Evolutionary conservation across 495 filamentous ascomycete genomes (phyloP).

Genomic region (Usnea hakonensis): DNA sequence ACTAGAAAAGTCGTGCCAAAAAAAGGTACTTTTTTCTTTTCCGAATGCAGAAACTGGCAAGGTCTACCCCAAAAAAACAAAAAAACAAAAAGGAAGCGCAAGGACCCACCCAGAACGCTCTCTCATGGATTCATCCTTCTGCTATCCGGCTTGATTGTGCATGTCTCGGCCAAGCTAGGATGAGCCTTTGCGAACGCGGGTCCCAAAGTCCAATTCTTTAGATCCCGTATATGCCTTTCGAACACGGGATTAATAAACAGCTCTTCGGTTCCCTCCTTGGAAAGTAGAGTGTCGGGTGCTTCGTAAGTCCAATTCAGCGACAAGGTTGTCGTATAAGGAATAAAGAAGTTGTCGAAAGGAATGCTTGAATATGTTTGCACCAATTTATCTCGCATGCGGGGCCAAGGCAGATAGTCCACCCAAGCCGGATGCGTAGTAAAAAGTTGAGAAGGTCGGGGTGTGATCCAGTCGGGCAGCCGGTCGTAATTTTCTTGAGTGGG

Average conservation of each 20-base stretch:
- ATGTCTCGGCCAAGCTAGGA: slow-evolving; percentile 51
- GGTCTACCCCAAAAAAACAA: no score
- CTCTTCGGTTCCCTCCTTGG: slow-evolving; percentile 47
- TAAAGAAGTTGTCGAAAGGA: slow-evolving; percentile 69
- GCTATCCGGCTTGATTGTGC: slow-evolving; percentile 35
- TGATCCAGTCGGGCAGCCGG: slow-evolving; percentile 59
- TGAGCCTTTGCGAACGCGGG: slow-evolving; percentile 55
- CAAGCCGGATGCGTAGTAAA: slow-evolving; percentile 60
- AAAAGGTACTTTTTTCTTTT: not conserved
- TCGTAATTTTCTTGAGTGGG: slow-evolving; percentile 68
- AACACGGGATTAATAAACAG: slow-evolving; percentile 72
- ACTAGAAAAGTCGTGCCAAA: not conserved
- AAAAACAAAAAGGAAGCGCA: not conserved
- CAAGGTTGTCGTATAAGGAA: slow-evolving; percentile 66
- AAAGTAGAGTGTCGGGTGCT: slow-evolving; percentile 50
- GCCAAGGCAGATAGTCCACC: slow-evolving; percentile 73
- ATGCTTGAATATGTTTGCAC: slow-evolving; percentile 32
- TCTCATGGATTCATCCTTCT: slow-evolving; percentile 3
- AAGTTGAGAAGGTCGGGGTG: slow-evolving; percentile 54
- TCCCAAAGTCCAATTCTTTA: slow-evolving; percentile 74
- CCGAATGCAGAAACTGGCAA: not conserved
- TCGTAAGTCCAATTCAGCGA: slow-evolving; percentile 74
- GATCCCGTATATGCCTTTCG: slow-evolving; percentile 58
- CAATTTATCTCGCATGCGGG: slow-evolving; percentile 54
- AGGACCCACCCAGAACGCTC: not conserved